Evolutionary conservation across 2,329 filamentous ascomycete species (phyloP).

Genomic region (Coccinonectria pachysandricola): DNA sequence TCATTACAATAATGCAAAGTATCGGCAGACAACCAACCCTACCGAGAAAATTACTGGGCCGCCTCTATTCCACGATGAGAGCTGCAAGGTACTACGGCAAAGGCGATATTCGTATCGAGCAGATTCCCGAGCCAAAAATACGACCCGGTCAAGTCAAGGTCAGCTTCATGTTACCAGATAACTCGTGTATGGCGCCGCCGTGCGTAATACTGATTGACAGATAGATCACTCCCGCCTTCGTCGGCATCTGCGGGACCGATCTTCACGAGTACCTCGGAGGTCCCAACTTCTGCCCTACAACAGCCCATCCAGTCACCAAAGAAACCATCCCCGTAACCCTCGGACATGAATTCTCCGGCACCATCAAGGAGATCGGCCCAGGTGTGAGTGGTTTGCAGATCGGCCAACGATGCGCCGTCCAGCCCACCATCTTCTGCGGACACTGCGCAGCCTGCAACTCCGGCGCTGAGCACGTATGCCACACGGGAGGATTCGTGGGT

Average conservation of each 20-base stretch:
- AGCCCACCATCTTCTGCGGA: constrained; percentile 49
- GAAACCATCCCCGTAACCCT: constrained; percentile 48
- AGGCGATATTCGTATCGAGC: constrained; percentile 43
- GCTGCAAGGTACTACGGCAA: constrained; percentile 45
- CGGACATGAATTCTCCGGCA: constrained; percentile 56
- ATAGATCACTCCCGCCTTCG: constrained; percentile 26
- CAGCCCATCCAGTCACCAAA: constrained; percentile 48
- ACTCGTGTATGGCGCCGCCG: no score
- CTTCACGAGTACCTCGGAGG: constrained; percentile 23
- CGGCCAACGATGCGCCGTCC: constrained; percentile 48
- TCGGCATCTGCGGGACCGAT: constrained; percentile 38
- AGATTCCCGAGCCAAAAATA: constrained; percentile 36
- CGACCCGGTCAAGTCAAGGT: constrained; percentile 38
- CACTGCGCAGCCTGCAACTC: constrained; percentile 44
- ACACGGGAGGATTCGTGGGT: constrained; percentile 27
- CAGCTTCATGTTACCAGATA: no score
- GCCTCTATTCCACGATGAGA: constrained; percentile 38
- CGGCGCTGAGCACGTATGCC: constrained; percentile 47
- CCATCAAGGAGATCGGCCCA: constrained; percentile 46
- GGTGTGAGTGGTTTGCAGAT: constrained; percentile 35
- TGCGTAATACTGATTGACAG: no score
- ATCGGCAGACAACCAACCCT: no score
- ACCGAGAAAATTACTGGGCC: no score
- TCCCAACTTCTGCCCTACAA: constrained; percentile 28
- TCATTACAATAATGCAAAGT: no score